Conservation (phyloP, 306 rosid species). For the Cercis canadensis region DNA sequence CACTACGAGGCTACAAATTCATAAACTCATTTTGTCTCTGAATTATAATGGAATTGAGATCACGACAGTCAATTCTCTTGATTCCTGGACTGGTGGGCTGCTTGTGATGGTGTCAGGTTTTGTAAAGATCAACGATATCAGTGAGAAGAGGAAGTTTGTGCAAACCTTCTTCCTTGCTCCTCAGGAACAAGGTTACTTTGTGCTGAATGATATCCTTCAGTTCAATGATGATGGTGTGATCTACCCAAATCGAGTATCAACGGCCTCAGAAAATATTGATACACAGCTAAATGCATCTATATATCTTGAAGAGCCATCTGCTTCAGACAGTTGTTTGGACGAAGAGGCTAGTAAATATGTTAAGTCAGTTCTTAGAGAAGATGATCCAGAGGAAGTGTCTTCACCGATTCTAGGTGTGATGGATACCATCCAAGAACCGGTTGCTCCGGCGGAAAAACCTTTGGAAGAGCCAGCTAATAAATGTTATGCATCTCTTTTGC, state of each 20-base stretch:
- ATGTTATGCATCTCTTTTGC: too few relatives aligned
- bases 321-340: too few relatives aligned
- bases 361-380: too few relatives aligned
- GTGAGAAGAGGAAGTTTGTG: constrained; percentile 70
- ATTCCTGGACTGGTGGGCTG: constrained; percentile 88
- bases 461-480: too few relatives aligned
- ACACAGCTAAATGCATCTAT: constrained; percentile 57
- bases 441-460: too few relatives aligned
- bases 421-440: too few relatives aligned
- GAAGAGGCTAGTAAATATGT: too few relatives aligned
- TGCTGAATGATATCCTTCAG: constrained; percentile 86
- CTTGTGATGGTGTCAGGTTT: constrained; percentile 89
- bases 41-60: constrained; percentile 75
- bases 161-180: constrained; percentile 95
- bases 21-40: constrained; percentile 63
- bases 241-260: constrained; percentile 55
- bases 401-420: too few relatives aligned
- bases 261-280: constrained; percentile 58
- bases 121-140: constrained; percentile 73
- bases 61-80: constrained; percentile 85
- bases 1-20: constrained; percentile 71
- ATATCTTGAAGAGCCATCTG: too few relatives aligned
- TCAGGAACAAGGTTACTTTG: constrained; percentile 88
- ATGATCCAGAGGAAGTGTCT: too few relatives aligned
- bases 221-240: constrained; percentile 59